Evolutionary conservation across 2,329 filamentous ascomycete species (phyloP), one percentile per base, ranked within the genome.

Genomic region (Fusarium sp.): DNA sequence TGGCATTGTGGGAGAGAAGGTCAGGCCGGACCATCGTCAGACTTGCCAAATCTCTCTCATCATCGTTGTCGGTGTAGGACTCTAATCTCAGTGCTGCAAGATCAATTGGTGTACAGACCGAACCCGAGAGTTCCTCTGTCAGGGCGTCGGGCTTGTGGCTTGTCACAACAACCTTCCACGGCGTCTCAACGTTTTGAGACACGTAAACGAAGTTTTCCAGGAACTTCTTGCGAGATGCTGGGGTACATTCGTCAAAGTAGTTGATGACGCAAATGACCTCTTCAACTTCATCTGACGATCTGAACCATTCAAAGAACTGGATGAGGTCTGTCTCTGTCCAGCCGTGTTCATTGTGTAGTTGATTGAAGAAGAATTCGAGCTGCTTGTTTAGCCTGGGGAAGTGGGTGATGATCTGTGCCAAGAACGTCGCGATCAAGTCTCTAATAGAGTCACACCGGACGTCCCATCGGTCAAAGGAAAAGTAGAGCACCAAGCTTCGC

Each of bases 241-340:
- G 6, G 0, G 35, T 41, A 9, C 67, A 69, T 11, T 67, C 32
- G 1, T 69, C 64, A 0, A 69, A 69, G 7, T 63, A 14, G 1
- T 63, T 67, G 0, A 69, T 61, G 0, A 69, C 48, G 45, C 50
- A 56, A 10, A 41, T 57, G 0, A 32, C 52, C 39, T 69, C 20
- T 0, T 67, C 20, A 3, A 69, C 56, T 11, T 67, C 48, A 2
- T 43, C 30, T 5, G 64, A 62, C 2, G n/a, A 5, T 2, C 25
- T 57, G 1, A 67, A 63, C 25, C 30, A 23, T 10, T 69, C 67
- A 6, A 69, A 50, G 25, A 62, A 67, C 3, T 69, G 67, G 1
- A 69, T 34, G 2, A 67, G 10, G 1, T 69, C 67, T n/a, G 25
- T 45, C 2, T 69, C 67, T 5, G 67, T 69, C 67, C 67, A 69